These are phyloP conservation scores for Phyllostachys edulis DNA, from an alignment of 176 grass and related monocot species.

Conservation along the genomic window DNA sequence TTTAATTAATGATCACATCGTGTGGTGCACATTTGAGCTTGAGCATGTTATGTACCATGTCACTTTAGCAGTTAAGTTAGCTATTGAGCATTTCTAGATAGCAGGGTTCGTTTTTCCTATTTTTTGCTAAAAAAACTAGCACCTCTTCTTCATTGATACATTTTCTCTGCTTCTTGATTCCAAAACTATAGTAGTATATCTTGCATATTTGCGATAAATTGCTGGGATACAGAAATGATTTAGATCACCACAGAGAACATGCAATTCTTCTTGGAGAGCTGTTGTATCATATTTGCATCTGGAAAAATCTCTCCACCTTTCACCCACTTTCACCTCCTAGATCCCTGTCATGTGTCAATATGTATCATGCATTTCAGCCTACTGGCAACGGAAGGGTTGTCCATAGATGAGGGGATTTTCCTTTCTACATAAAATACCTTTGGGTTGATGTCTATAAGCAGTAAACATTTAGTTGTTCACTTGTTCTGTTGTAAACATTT, in stretches of 20 bases:
- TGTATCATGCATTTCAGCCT: not conserved
- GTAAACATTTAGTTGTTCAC: not conserved
- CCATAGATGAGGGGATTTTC: not conserved
- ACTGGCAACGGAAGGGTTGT: not conserved
- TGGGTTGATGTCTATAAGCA: not conserved
- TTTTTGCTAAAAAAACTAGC: not conserved
- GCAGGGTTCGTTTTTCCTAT: not conserved
- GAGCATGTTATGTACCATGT: not conserved
- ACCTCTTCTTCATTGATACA: not conserved
- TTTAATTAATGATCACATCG: not conserved
- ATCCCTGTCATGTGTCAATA: conserved; percentile 1
- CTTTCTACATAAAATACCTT: conserved; percentile 14
- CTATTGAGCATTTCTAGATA: not conserved
- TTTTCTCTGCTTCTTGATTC: not conserved
- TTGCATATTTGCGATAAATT: not conserved
- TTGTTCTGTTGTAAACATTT: not conserved
- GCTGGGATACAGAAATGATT: not conserved
- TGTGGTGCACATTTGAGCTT: not conserved
- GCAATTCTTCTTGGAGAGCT: not conserved
- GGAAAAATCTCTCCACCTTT: not conserved
- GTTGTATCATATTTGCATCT: not conserved
- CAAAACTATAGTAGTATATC: not conserved
- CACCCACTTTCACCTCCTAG: not conserved
- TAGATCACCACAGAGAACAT: not conserved
- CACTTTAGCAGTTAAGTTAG: not conserved